phyloP scores from a whole-genome alignment of 805 yeast genomes.

The Sugiyamaella mastotermitis region DNA sequence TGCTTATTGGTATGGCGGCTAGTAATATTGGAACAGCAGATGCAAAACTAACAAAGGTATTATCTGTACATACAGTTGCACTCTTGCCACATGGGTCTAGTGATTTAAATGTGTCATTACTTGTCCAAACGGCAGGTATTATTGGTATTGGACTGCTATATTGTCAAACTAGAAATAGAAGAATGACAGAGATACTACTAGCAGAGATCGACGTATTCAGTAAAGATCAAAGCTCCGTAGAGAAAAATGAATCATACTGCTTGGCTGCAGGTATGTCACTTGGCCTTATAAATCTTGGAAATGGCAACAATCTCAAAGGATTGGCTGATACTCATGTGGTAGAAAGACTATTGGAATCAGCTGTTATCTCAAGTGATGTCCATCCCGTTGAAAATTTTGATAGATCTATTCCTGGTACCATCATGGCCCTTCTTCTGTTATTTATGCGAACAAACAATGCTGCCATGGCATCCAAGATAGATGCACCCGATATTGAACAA shows the following conservation, averaged over 20 bases:
- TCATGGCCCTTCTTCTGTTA: constrained; percentile 68
- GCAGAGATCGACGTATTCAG: constrained; percentile 45
- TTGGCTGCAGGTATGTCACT: constrained; percentile 83
- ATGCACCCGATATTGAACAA: constrained; percentile 53
- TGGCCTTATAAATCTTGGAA: constrained; percentile 79
- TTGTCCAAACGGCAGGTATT: constrained; percentile 87
- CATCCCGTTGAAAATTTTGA: constrained; percentile 55
- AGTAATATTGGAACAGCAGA: constrained; percentile 80
- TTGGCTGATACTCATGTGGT: constrained; percentile 54
- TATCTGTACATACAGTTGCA: constrained; percentile 90
- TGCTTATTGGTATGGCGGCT: constrained; percentile 88
- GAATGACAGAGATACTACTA: constrained; percentile 76
- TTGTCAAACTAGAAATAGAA: constrained; percentile 67
- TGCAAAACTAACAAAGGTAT: constrained; percentile 77
- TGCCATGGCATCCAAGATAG: constrained; percentile 54
- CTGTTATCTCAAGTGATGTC: constrained; percentile 49
- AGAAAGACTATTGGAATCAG: constrained; percentile 52
- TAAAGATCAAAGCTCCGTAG: constrained; percentile 4
- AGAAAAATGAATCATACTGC: constrained; percentile 60
- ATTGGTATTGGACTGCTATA: constrained; percentile 86
- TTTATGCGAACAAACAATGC: constrained; percentile 61
- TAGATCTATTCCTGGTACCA: constrained; percentile 64
- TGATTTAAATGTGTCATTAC: constrained; percentile 73
- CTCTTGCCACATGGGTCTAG: constrained; percentile 86
- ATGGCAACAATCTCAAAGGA: constrained; percentile 56